These are phyloP conservation scores for Plasmodium knowlesi DNA, from an alignment of 169 alveolate genomes.

Conservation along the genomic window DNA sequence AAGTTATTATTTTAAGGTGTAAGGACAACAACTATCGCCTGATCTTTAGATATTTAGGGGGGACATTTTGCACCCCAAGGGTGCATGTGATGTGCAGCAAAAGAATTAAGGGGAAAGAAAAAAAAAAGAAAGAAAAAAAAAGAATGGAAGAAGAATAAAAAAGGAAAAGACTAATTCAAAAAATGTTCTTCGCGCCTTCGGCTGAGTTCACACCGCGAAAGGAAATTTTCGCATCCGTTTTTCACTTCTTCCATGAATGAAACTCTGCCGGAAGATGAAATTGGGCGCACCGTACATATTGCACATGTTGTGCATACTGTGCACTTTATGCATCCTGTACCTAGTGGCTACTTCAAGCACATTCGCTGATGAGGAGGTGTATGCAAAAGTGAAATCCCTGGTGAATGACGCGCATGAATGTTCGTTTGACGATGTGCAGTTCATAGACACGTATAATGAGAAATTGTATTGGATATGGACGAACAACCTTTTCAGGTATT, in stretches of 20 bases:
- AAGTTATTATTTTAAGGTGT: too few relatives aligned
- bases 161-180: background rate
- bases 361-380: background rate
- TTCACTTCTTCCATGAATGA: background rate
- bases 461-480: conserved; percentile 73
- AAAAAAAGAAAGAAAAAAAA: too few relatives aligned
- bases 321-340: conserved; percentile 1
- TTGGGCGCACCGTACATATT: background rate
- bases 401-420: conserved; percentile 61
- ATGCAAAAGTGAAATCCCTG: conserved; percentile 21
- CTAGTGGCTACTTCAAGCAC: background rate
- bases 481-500: conserved; percentile 27
- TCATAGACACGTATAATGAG: conserved; percentile 9
- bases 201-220: background rate
- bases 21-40: too few relatives aligned
- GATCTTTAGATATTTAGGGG: too few relatives aligned
- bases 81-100: too few relatives aligned
- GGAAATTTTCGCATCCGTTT: too few relatives aligned
- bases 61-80: too few relatives aligned
- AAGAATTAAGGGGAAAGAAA: too few relatives aligned
- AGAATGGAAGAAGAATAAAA: background rate
- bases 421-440: conserved; percentile 42
- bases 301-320: background rate
- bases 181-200: background rate
- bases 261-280: background rate